Base-by-base conservation (phyloP, 345 rosid species). In the Heritiera fomes region DNA sequence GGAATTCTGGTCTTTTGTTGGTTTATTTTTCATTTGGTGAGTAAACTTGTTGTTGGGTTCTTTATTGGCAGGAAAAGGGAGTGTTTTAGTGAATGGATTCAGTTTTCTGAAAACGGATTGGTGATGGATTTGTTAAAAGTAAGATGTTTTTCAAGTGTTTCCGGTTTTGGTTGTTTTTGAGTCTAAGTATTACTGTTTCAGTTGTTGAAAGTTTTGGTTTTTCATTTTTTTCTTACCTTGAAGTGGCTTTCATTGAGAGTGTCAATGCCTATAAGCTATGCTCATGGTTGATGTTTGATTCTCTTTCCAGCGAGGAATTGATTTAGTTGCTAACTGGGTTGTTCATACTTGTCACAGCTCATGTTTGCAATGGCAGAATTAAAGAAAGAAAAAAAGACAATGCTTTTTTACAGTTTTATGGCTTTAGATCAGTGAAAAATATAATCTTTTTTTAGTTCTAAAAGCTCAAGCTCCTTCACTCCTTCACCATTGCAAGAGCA, bases 111-210 rank as follows among this genome's bases (percentile, higher is more conserved):
- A 40, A 73, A 53, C 38, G 76, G 30, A 49, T 18, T 38, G 49
- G 49, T 18, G 78, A 18, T 79, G 78, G 69, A 77, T 82, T 82
- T 34, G 34, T 64, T 45, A 70, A 66, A 61, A 75, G 62, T 73
- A 14, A 50, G 73, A 40, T 78, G 13, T 11, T 66, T 79, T 58
- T 3, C 7, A 75, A 60, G 55, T 23, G 23, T 46, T 75, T 58
- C 12, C 3, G 2, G 5, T 62, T 38, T 30, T 53, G 15, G 2
- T 17, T 46, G 13, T 47, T 59, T 20, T 66, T 66, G 5, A 3
- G 0, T 41, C 10, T 47, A 40, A 53, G 12, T 41, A 17, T 78
- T 13, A 3, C 14, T 63, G 71, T 40, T 46, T 73, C 23, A 30
- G 70, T 28, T 47, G 52, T n/a, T 38, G 67, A 47, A 23, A 40